Base-by-base conservation (phyloP, 2,329 filamentous ascomycete genomes). In the Capronia coronata region DNA sequence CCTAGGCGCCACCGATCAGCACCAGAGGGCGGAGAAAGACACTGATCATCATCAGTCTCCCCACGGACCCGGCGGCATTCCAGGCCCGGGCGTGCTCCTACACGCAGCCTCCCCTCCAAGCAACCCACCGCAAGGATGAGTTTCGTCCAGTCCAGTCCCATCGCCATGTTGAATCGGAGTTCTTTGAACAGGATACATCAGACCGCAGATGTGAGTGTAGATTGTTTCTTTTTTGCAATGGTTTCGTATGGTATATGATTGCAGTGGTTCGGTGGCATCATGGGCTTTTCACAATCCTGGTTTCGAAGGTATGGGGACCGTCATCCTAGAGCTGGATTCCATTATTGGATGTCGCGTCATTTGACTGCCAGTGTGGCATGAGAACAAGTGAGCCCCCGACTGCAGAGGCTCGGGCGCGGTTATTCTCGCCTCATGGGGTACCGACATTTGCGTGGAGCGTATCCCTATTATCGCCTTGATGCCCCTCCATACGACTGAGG, bases 81-180 rank as follows among this genome's bases (percentile, higher is more conserved):
- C 34, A 19, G 34, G 34, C 34, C 34, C 18, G 7, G 7, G 7
- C 11, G 29, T 32, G 35, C 35, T n/a, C 9, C 14, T 19, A 4
- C 14, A 32, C 2, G 43, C 9, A 13, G 41, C n/a, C 22, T 43
- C 16, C 23, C 27, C 9, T 13, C 14, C 13, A 18, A 35, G 32
- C 5, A n/a, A n/a, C n/a, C 16, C n/a, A 13, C 21, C 21, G 23
- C 37, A 42, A 42, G 18, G 27, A 60, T 59, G 58, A 59, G 52
- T 49, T 54, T 53, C 48, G 45, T 50, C 11, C 58, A 60, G 46
- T 54, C 55, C 21, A 56, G 54, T 30, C 52, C 58, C 5, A 35
- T 56, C 11, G 48, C 54, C 2, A 37, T 53, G 48, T 45, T 55
- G 27, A 58, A 41, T 43, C 55, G 43, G 42, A 57, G 49, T 34